phyloP scores from a whole-genome alignment of 2,329 filamentous ascomycete species.

The Magnaporthales sp. region DNA sequence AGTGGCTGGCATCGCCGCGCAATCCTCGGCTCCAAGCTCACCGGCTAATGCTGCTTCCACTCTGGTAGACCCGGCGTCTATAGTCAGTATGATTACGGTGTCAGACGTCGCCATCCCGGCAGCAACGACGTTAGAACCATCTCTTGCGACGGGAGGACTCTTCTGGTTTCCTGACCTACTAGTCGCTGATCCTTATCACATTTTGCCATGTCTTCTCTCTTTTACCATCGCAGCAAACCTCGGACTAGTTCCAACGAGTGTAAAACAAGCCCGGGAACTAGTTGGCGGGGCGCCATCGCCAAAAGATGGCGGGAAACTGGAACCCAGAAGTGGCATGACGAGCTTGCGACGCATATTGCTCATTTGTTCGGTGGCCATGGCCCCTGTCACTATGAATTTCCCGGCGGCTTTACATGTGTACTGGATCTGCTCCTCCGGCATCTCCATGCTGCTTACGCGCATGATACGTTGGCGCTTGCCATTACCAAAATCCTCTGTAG shows the following conservation, averaged over 20 bases:
- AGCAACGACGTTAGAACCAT: constrained; percentile 13
- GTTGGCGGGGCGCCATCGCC: neutral
- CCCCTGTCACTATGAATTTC: constrained; percentile 27
- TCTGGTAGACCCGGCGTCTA: neutral
- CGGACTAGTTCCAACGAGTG: constrained; percentile 17
- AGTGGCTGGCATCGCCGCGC: constrained; percentile 1
- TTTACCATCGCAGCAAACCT: constrained; percentile 24
- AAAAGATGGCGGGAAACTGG: neutral
- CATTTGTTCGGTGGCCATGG: constrained; percentile 20
- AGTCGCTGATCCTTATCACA: constrained; percentile 38
- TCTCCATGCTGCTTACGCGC: constrained; percentile 14
- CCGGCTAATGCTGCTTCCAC: neutral
- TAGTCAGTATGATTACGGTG: neutral
- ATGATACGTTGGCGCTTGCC: constrained; percentile 17
- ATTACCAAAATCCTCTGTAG: constrained; percentile 8
- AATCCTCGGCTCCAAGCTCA: constrained; percentile 1
- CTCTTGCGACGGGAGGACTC: constrained; percentile 38
- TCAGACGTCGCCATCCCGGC: neutral
- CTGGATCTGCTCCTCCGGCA: constrained; percentile 27
- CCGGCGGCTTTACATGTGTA: constrained; percentile 35
- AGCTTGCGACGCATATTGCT: constrained; percentile 20
- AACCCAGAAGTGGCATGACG: neutral
- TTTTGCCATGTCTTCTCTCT: constrained; percentile 34
- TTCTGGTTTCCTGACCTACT: constrained; percentile 49
- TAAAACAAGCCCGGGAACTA: neutral